Evolutionary conservation across 2,329 filamentous ascomycete genomes (phyloP).

Genomic region (Orbilia javanica): DNA sequence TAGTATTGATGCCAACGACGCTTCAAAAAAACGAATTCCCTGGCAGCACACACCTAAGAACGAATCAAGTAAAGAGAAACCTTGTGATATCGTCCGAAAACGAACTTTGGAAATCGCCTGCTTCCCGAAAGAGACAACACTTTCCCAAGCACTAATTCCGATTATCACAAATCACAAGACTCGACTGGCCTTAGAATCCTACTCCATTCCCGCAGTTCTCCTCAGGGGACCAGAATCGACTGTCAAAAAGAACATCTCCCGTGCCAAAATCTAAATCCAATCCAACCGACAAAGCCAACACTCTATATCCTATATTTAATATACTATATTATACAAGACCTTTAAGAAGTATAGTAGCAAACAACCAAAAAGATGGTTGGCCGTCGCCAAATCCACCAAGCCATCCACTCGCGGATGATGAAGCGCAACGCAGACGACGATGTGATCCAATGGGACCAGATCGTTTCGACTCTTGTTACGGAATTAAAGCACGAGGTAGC

Average conservation of each 20-base stretch:
- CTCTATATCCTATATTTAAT: no score
- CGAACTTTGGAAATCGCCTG: slow-evolving; percentile 22
- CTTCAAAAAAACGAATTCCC: background rate
- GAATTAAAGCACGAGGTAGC: slow-evolving; percentile 61
- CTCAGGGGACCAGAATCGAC: background rate
- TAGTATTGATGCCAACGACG: background rate
- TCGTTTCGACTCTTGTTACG: slow-evolving; percentile 57
- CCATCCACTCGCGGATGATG: slow-evolving; percentile 59
- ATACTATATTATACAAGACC: background rate
- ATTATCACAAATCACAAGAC: slow-evolving; percentile 15
- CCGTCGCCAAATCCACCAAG: slow-evolving; percentile 57
- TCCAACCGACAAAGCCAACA: no score
- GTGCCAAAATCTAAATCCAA: no score
- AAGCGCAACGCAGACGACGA: slow-evolving; percentile 58
- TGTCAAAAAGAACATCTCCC: no score
- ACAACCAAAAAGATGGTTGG: slow-evolving; percentile 49
- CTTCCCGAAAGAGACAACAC: slow-evolving; percentile 47
- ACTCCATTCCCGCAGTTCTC: slow-evolving; percentile 2
- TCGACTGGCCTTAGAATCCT: slow-evolving; percentile 13
- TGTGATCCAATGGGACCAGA: slow-evolving; percentile 58
- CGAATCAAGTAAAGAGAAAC: background rate
- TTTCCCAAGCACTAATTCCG: slow-evolving; percentile 18
- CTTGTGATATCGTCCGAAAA: slow-evolving; percentile 15
- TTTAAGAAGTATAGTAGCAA: background rate
- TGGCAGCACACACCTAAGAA: background rate